Evolutionary conservation across 768 basidiomycete genomes (phyloP).

Genomic region (Myochromella boudieri): DNA sequence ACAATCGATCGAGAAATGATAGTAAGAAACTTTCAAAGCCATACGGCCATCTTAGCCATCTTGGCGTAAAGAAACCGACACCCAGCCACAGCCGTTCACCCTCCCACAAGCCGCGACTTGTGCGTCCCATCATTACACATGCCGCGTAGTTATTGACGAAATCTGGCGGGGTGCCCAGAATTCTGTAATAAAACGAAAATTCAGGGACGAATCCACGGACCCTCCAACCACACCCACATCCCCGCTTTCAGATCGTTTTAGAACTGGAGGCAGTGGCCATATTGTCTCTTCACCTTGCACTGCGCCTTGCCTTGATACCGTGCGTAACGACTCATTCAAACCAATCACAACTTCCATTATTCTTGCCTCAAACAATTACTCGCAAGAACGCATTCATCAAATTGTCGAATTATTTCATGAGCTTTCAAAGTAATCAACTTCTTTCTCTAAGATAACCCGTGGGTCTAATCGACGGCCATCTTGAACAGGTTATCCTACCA

Average conservation of each 20-base stretch:
- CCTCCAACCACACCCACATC: too few relatives aligned
- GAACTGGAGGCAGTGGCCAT: too few relatives aligned
- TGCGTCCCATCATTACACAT: conserved; percentile 6
- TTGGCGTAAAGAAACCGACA: conserved; percentile 12
- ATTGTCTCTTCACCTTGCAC: too few relatives aligned
- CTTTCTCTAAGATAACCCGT: conserved; percentile 12
- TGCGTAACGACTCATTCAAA: too few relatives aligned
- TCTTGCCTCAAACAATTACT: not conserved
- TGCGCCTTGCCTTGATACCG: too few relatives aligned
- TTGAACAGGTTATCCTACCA: conserved; percentile 42
- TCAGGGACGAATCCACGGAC: too few relatives aligned
- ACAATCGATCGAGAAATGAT: conserved; percentile 1
- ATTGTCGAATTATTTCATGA: conserved; percentile 36
- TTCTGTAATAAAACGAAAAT: too few relatives aligned
- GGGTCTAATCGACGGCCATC: not conserved
- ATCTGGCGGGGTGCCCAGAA: too few relatives aligned
- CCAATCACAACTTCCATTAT: conserved; percentile 3
- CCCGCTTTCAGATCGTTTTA: not conserved
- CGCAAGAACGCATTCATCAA: conserved; percentile 19
- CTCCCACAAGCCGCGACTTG: conserved; percentile 3
- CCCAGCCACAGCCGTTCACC: too few relatives aligned
- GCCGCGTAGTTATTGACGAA: too few relatives aligned
- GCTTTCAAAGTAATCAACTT: conserved; percentile 36
- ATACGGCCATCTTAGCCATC: conserved; percentile 12
- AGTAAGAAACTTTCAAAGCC: conserved; percentile 10